Percentiles rank a stretch among this genome's conserved stretches.
These are phyloP conservation scores for Aspergillus affinis DNA, from an alignment of 495 filamentous ascomycete species.

Conservation along the genomic window DNA sequence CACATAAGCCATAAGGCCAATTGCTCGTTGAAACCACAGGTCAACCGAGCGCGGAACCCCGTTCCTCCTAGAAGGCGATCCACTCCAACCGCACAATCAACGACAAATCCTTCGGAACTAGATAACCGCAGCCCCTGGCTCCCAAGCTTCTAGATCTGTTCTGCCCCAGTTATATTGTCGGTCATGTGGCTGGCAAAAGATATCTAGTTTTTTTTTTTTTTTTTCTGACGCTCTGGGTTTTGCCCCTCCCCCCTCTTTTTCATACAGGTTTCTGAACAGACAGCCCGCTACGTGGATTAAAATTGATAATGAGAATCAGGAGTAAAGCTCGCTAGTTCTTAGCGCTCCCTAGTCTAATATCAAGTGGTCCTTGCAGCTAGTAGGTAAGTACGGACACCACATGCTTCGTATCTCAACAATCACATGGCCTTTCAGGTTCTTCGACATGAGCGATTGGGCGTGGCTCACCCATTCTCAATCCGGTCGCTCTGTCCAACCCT, in stretches of 20 bases:
- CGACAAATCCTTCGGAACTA: not conserved
- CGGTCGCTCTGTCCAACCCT: not conserved
- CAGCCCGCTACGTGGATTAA: not conserved
- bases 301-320: not conserved
- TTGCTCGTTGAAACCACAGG: not conserved
- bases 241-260: not conserved
- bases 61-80: slow-evolving; percentile 1
- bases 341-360: slow-evolving; percentile 15
- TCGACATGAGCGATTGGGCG: not conserved
- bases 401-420: not conserved
- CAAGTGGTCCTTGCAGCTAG: slow-evolving; percentile 13
- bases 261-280: not conserved
- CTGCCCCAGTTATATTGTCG: not conserved
- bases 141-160: slow-evolving; percentile 9
- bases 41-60: not conserved
- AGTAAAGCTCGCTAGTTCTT: not conserved
- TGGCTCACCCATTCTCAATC: not conserved
- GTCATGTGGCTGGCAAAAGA: slow-evolving; percentile 7
- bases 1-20: not conserved
- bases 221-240: not conserved
- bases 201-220: not conserved
- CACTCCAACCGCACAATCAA: slow-evolving; percentile 1
- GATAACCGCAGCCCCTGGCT: not conserved
- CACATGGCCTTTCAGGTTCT: not conserved
- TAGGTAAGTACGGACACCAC: slow-evolving; percentile 1